These are phyloP conservation scores for Fusarium siculi DNA, from an alignment of 2,329 filamentous ascomycete genomes.

Conservation along the genomic window DNA sequence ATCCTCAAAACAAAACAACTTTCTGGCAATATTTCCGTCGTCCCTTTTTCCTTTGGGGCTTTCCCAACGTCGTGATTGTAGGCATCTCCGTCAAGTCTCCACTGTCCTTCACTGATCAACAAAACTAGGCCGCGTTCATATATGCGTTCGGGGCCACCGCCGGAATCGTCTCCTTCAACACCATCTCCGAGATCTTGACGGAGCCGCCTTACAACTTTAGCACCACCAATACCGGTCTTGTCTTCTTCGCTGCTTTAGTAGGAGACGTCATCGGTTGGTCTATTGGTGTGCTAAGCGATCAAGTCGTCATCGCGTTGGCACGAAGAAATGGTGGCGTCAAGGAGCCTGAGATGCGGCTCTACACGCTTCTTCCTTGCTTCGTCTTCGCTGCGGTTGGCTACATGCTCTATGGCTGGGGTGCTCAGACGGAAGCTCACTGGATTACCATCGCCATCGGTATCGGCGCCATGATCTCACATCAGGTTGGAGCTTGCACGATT, in stretches of 20 bases:
- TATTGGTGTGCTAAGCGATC: neutral
- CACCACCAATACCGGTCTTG: neutral
- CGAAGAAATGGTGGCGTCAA: neutral
- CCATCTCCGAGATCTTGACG: neutral
- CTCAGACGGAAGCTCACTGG: neutral
- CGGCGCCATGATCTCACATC: neutral
- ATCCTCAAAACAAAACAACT: neutral
- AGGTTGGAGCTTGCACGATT: neutral
- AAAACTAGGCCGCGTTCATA: neutral
- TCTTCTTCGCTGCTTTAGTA: fast-evolving
- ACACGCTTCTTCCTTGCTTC: neutral
- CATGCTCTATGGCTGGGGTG: neutral
- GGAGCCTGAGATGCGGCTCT: neutral
- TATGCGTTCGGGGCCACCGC: neutral
- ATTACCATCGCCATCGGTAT: neutral
- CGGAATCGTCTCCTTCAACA: neutral
- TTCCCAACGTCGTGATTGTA: neutral
- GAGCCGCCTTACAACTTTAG: neutral
- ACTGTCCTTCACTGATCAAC: neutral
- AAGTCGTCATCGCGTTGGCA: neutral
- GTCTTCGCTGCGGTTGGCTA: neutral
- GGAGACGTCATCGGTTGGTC: neutral
- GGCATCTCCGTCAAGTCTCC: fast-evolving
- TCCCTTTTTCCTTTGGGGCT: neutral
- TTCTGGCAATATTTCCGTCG: neutral